A percentile compares a stretch with the other conserved stretches of the same genome.
Evolutionary conservation across 1,284 basidiomycete genomes (phyloP).

Genomic region (Sporisorium iseilematis-ciliati): DNA sequence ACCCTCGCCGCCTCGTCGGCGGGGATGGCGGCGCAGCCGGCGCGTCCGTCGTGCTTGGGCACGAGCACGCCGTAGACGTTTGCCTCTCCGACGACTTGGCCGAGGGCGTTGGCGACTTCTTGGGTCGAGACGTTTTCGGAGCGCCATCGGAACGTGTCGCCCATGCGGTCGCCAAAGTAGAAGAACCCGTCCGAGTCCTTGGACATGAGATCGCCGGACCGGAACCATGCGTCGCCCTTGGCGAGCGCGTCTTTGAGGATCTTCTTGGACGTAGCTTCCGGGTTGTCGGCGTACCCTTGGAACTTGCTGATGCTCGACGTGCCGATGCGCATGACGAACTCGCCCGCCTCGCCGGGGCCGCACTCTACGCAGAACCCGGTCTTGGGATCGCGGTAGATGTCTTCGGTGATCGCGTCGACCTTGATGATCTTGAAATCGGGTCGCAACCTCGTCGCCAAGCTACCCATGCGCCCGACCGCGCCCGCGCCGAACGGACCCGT

Average conservation of each 20-base stretch:
- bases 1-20: conserved; percentile 24
- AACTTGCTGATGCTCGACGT: conserved; percentile 48
- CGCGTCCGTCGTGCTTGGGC: conserved; percentile 68
- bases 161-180: conserved; percentile 69
- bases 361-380: conserved; percentile 67
- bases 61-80: conserved; percentile 70
- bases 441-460: conserved; percentile 44
- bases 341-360: conserved; percentile 62
- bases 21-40: conserved; percentile 70
- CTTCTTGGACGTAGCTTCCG: conserved; percentile 69
- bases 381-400: conserved; percentile 64
- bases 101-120: conserved; percentile 65
- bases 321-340: conserved; percentile 67
- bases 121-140: conserved; percentile 68
- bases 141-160: conserved; percentile 69
- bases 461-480: conserved; percentile 66
- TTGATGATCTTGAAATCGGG: conserved; percentile 65
- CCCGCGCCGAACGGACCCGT: conserved; percentile 68
- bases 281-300: conserved; percentile 65
- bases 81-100: conserved; percentile 65
- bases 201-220: conserved; percentile 67
- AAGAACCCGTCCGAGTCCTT: conserved; percentile 64
- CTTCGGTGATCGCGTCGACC: conserved; percentile 70
- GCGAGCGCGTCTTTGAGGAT: conserved; percentile 66
- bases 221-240: conserved; percentile 68